Evolutionary conservation across 768 basidiomycete genomes (phyloP), one percentile per base, ranked within the genome.

Genomic region (Suillus spraguei): DNA sequence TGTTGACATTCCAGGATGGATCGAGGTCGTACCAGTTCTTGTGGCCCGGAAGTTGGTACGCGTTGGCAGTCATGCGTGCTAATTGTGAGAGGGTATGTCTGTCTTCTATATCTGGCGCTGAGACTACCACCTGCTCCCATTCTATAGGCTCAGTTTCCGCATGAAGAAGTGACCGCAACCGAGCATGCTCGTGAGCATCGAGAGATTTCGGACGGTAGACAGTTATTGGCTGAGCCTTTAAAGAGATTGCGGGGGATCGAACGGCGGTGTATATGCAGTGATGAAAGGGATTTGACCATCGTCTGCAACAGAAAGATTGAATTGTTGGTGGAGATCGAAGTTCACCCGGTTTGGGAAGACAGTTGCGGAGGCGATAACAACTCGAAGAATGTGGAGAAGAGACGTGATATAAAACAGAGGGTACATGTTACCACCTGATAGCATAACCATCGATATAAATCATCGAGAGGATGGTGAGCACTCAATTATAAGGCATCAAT

Each of bases 51-150:
- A 86, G 73, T 13, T 89, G 85, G 77, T 98, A 98, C 2, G 97
- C 96, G 72, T 98, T 93, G 41, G 88, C 92, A 11, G 89, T 82
- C 90, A 98, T 96, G 63, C 92, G 79, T 9, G 91, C 95, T 35
- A 99, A 82, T 71, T 94, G 89, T 2, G 83, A 81, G 7, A 98
- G 77, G 0, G 95, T 97, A 68, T 91, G 88, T 60, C 82, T 78
- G 72, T 97, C 92, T 63, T 84, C 82, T 17, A 95, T 75, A 71
- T 97, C 90, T 0, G 97, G 97, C 4, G 82, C 93, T 4, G 83
- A 79, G 13, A 93, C 79, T 49, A 87, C 79, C 3, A 85, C 73
- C 55, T 82, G 79, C 39, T 90, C 86, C 95, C 95, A 97, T 47
- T 85, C 78, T 1, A 89, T 69, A 2, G 69, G 68, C 58, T 87